A percentile compares a stretch with the other conserved stretches of the same genome.
Evolutionary conservation across 108 stramenopile species (phyloP).

Genomic region (Skeletonema costatum): DNA sequence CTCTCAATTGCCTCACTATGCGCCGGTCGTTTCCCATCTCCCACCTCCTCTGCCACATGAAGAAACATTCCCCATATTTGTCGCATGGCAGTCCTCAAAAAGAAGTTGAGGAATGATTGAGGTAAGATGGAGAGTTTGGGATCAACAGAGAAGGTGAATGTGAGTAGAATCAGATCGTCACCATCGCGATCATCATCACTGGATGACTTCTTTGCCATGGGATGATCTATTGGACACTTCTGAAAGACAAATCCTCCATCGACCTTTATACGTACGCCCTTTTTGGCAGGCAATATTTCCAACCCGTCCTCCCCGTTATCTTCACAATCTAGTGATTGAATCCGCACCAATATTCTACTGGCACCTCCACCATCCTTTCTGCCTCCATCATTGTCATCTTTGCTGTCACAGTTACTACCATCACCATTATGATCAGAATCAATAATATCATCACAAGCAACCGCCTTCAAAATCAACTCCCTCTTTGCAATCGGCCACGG

Average conservation of each 20-base stretch:
- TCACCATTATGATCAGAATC: neutral
- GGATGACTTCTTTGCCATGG: conserved; percentile 9
- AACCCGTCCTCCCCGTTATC: conserved; percentile 39
- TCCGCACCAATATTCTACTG: conserved; percentile 25
- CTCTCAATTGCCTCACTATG: conserved; percentile 63
- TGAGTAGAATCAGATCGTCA: conserved; percentile 59
- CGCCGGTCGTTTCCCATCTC: conserved; percentile 55
- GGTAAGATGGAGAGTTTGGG: conserved; percentile 58
- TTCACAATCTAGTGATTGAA: conserved; percentile 49
- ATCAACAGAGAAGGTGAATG: conserved; percentile 58
- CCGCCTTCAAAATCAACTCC: conserved; percentile 56
- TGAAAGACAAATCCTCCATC: conserved; percentile 65
- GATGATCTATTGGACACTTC: conserved; percentile 74
- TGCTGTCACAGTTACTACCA: conserved; percentile 34
- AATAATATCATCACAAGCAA: conserved; percentile 71
- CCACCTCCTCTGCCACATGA: conserved; percentile 71
- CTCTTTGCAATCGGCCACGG: conserved; percentile 71
- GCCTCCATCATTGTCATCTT: conserved; percentile 9
- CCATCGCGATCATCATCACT: conserved; percentile 18
- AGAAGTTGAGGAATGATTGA: conserved; percentile 66
- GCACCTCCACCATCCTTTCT: neutral
- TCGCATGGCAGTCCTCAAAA: conserved; percentile 57
- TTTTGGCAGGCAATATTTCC: conserved; percentile 25
- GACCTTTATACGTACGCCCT: conserved; percentile 59
- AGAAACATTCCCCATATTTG: conserved; percentile 67